Evolutionary conservation across 495 filamentous ascomycete genomes (phyloP), one percentile per base, ranked within the genome.

Genomic region (Lentithecium fluviatile): DNA sequence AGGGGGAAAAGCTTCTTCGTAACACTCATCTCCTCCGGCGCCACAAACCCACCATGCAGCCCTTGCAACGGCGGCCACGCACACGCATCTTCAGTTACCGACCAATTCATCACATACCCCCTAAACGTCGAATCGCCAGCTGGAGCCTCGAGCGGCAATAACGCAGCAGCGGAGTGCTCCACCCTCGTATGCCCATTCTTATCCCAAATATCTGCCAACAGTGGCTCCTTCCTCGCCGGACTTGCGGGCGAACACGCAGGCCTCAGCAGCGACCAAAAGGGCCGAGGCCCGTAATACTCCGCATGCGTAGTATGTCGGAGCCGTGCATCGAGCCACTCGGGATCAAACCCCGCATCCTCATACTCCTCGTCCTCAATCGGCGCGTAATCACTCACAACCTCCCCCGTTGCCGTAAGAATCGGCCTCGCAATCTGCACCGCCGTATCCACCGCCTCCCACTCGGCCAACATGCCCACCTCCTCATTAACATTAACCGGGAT

Each of bases 21-120:
- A 0, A 80, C 77, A 2, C 76, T 68, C 58, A 85, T 76, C 24
- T 76, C 81, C 38, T 88, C 75, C 20, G 88, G 85, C 45, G 85
- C 78, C 54, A 86, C 83, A 40, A 93, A 82, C 49, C 86, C 84
- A 37, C 89, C 89, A 65, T 90, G 88, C 34, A 88, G 73, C 24
- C 80, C 53, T 68, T 71, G 74, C 5, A 77, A 46, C 25, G 70
- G 43, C 21, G 74, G 64, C 29, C 67, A 64, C 13, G 63, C 26
- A 54, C 74, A 77, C 0, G 70, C 64, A 36, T 64, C 58, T 24
- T 45, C 67, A 0, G 71, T 69, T 4, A 65, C 49, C 1, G 74
- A 71, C 65, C 69, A 77, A 56, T 77, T 76, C 26, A 47, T 49
- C 2, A 75, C 69, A 56, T 75, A 77, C 38, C 74, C 74, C 19